A percentile compares a stretch with the other conserved stretches of the same genome.
These are phyloP conservation scores for Candida incommunis DNA, from an alignment of 805 yeast genomes.

Conservation along the genomic window DNA sequence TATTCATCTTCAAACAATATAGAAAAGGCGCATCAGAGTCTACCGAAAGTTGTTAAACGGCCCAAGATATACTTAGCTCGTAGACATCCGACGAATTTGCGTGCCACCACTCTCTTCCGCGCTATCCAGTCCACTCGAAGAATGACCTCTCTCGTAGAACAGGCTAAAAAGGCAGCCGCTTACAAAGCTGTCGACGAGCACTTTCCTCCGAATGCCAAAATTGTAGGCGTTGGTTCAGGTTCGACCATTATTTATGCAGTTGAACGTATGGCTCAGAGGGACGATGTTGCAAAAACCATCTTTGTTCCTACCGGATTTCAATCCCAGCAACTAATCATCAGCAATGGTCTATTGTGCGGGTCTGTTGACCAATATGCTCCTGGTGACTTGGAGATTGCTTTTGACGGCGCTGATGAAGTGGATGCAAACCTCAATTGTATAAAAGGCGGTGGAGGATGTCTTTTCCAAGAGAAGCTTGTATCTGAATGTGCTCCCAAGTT, in stretches of 20 bases:
- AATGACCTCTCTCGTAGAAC: neutral
- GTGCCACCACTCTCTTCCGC: too few relatives aligned
- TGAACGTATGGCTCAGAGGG: constrained; percentile 67
- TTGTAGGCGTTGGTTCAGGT: constrained; percentile 93
- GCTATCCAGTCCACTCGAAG: too few relatives aligned
- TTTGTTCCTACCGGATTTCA: constrained; percentile 98
- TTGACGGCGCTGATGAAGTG: constrained; percentile 98
- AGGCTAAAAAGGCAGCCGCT: constrained; percentile 81
- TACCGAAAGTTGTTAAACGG: too few relatives aligned
- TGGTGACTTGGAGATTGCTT: constrained; percentile 77
- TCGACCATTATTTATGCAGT: constrained; percentile 96
- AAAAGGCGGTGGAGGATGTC: constrained; percentile 98
- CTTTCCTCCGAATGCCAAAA: constrained; percentile 50
- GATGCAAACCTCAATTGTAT: constrained; percentile 70
- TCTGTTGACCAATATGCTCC: constrained; percentile 56
- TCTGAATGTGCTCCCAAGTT: constrained; percentile 67
- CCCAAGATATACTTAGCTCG: too few relatives aligned
- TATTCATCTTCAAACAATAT: too few relatives aligned
- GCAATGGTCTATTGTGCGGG: constrained; percentile 66
- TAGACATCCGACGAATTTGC: too few relatives aligned
- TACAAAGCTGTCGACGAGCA: constrained; percentile 85
- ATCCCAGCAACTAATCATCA: constrained; percentile 70
- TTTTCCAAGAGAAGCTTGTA: constrained; percentile 90
- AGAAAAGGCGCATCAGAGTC: too few relatives aligned
- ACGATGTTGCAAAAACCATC: constrained; percentile 36